A percentile compares a stretch with the other conserved stretches of the same genome.
Evolutionary conservation across 1,139 yeast species (phyloP).

Genomic region (Lodderomyces theae): DNA sequence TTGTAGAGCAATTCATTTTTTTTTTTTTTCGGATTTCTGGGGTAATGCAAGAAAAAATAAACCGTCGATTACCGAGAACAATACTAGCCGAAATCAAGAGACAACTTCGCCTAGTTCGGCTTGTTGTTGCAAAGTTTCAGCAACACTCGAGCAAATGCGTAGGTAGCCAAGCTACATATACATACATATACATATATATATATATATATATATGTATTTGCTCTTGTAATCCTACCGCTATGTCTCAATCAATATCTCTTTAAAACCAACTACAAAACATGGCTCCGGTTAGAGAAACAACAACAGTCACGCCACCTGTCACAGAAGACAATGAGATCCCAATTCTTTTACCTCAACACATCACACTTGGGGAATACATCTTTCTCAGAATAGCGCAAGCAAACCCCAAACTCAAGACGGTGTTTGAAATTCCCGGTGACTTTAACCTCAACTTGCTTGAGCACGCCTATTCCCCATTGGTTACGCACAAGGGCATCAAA

Average conservation of each 20-base stretch:
- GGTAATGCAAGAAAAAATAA: not conserved
- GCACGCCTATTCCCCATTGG: slow-evolving; percentile 29
- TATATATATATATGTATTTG: not conserved
- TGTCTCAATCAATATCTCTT: not conserved
- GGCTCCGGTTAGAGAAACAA: slow-evolving; percentile 12
- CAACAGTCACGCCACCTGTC: not conserved
- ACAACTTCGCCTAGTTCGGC: not conserved
- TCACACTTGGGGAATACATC: slow-evolving; percentile 40
- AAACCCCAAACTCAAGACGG: slow-evolving; percentile 32
- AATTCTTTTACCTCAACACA: slow-evolving; percentile 8
- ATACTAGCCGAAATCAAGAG: not conserved
- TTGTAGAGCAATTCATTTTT: not conserved
- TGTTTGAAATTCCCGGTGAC: slow-evolving; percentile 46
- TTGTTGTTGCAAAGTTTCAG: not conserved
- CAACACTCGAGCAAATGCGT: not conserved
- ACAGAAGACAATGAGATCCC: not conserved
- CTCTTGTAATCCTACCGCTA: not conserved
- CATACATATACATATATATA: not conserved
- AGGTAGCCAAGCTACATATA: not conserved
- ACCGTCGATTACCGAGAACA: slow-evolving; percentile 1
- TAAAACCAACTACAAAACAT: slow-evolving; percentile 1
- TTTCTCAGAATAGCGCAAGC: slow-evolving; percentile 36
- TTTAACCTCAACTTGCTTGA: slow-evolving; percentile 39
- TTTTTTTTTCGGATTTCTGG: not conserved
- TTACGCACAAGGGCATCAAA: slow-evolving; percentile 17